A percentile compares a stretch with the other conserved stretches of the same genome.
Evolutionary conservation across 495 filamentous ascomycete genomes (phyloP).

Genomic region (Aspergillus ostianus): DNA sequence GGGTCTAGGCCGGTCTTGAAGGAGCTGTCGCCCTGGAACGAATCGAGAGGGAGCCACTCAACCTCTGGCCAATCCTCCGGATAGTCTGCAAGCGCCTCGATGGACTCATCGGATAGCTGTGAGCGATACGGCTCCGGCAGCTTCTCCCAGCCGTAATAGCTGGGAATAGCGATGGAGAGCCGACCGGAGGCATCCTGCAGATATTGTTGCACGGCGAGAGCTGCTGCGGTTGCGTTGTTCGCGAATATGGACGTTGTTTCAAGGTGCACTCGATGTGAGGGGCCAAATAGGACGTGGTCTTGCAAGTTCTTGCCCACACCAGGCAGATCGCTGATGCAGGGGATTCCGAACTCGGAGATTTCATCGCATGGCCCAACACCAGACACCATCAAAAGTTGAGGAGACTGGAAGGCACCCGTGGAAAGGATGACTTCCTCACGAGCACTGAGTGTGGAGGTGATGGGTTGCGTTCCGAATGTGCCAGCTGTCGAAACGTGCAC

Average conservation of each 20-base stretch:
- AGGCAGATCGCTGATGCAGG: conserved; percentile 38
- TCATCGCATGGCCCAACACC: conserved; percentile 43
- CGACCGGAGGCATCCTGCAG: conserved; percentile 17
- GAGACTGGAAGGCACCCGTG: conserved; percentile 48
- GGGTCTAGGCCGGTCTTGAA: conserved; percentile 21
- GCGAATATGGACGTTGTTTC: conserved; percentile 15
- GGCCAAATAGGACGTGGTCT: conserved; percentile 38
- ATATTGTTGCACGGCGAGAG: conserved; percentile 14
- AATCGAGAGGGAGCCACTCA: conserved; percentile 39
- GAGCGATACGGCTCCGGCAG: conserved; percentile 30
- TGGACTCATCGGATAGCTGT: conserved; percentile 8
- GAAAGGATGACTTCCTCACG: conserved; percentile 57
- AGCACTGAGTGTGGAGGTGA: conserved; percentile 42
- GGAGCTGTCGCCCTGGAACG: conserved; percentile 26
- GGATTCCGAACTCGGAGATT: conserved; percentile 37
- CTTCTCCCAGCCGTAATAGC: conserved; percentile 45
- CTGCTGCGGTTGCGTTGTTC: conserved; percentile 13
- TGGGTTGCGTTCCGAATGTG: conserved; percentile 26
- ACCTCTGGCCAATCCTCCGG: conserved; percentile 58
- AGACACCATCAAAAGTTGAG: conserved; percentile 50
- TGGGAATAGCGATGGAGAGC: conserved; percentile 16
- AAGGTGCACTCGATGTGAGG: conserved; percentile 26
- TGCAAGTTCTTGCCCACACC: conserved; percentile 51
- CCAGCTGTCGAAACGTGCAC: conserved; percentile 36
- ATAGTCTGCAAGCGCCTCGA: conserved; percentile 30